These are phyloP conservation scores for Phaeophleospora eucalypticola DNA, from an alignment of 2,329 filamentous ascomycete genomes.

Conservation along the genomic window DNA sequence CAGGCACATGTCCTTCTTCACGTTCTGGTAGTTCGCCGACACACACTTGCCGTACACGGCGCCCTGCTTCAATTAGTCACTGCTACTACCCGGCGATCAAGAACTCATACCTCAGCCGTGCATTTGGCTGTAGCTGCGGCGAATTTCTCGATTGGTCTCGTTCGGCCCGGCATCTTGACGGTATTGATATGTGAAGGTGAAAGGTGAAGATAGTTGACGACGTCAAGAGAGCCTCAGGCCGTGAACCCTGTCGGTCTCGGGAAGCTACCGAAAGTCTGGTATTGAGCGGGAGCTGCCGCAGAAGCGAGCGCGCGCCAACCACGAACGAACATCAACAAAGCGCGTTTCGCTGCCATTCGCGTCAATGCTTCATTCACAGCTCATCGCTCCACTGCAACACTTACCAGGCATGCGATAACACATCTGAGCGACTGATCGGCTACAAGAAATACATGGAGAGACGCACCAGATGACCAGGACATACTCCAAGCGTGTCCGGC, in stretches of 20 bases:
- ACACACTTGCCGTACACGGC: constrained; percentile 88
- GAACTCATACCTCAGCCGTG: constrained; percentile 55
- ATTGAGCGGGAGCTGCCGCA: neutral
- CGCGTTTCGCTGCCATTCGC: neutral
- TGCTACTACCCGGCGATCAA: neutral
- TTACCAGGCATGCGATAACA: constrained; percentile 14
- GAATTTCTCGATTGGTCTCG: constrained; percentile 65
- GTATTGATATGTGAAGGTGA: neutral
- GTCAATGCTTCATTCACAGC: constrained; percentile 1
- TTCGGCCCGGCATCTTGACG: constrained; percentile 41
- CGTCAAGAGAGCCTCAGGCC: too few species aligned
- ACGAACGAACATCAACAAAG: neutral
- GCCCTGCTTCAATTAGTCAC: constrained; percentile 52
- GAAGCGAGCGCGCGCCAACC: constrained; percentile 8
- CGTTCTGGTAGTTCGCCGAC: constrained; percentile 80
- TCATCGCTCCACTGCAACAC: constrained; percentile 2
- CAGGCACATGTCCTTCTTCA: constrained; percentile 85
- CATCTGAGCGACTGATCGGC: neutral
- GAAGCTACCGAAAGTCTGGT: neutral
- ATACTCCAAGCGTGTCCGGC: constrained; percentile 34
- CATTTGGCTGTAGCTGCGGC: constrained; percentile 63
- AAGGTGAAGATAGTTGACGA: neutral
- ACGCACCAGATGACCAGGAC: constrained; percentile 32
- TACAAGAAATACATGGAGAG: constrained; percentile 8
- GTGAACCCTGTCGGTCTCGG: too few species aligned